Percentiles rank a stretch among this genome's conserved stretches.
Conservation (phyloP, 139 green algal species). For the Raphidocelis subcapitata region DNA sequence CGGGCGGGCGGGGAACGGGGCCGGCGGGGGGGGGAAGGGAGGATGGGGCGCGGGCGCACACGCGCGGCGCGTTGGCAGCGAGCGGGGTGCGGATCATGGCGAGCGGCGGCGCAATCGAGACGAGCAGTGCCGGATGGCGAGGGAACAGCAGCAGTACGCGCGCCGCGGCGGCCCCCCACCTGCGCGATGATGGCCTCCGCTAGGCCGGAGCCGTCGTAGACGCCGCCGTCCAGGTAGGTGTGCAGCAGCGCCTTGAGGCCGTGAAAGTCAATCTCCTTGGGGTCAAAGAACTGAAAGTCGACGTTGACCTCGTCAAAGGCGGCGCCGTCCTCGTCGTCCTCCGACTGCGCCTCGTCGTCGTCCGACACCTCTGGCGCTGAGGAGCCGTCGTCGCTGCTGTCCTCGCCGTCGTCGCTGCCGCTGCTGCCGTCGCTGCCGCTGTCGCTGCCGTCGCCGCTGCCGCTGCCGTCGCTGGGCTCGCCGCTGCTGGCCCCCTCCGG, state of each 20-base stretch:
- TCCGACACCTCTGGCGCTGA: constrained; percentile 31
- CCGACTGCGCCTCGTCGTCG: constrained; percentile 22
- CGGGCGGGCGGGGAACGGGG: background rate
- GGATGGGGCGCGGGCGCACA: too few relatives aligned
- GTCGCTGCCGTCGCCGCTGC: background rate
- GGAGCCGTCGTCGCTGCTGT: background rate
- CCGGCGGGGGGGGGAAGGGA: background rate
- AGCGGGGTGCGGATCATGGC: too few relatives aligned
- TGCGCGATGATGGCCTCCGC: constrained; percentile 76
- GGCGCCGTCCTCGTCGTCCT: constrained; percentile 41
- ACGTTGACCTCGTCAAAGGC: constrained; percentile 68
- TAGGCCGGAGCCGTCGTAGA: constrained; percentile 68
- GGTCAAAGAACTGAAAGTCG: constrained; percentile 89
- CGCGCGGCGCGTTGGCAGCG: background rate
- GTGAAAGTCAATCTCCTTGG: constrained; percentile 83
- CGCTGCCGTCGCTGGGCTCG: background rate
- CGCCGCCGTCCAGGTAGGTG: constrained; percentile 74
- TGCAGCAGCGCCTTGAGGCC: constrained; percentile 79
- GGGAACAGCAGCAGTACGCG: background rate
- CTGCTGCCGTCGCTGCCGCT: constrained; percentile 5
- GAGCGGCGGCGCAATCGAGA: too few relatives aligned
- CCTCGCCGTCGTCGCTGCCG: constrained; percentile 12
- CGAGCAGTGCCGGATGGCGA: too few relatives aligned
- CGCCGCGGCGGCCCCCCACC: constrained; percentile 19
- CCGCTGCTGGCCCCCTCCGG: constrained; percentile 4